A percentile compares a stretch with the other conserved stretches of the same genome.
phyloP scores from a whole-genome alignment of 164 flowering plant species.

The Magnolia sinica region DNA sequence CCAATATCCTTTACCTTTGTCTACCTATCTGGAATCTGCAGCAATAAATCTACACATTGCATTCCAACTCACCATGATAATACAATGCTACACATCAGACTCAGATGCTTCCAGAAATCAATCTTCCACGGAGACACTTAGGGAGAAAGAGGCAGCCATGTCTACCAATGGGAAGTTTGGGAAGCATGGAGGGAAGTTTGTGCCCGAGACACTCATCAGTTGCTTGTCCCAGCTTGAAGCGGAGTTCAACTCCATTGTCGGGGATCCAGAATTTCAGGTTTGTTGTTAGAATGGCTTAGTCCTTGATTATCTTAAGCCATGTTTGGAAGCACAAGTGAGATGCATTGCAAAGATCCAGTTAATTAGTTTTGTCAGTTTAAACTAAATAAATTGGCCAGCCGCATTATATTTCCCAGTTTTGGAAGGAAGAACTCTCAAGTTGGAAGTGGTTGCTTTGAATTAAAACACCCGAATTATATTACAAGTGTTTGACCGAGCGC shows the following conservation, averaged over 20 bases:
- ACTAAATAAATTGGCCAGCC: too few relatives aligned
- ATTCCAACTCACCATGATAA: background rate
- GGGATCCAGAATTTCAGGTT: slow-evolving; percentile 20
- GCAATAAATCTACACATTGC: background rate
- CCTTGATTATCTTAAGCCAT: too few relatives aligned
- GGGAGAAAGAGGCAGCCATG: background rate
- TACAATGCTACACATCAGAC: background rate
- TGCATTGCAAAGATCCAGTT: too few relatives aligned
- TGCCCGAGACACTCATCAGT: slow-evolving; percentile 43
- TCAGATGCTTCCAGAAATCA: background rate
- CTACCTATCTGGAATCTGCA: too few relatives aligned
- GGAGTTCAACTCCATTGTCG: slow-evolving; percentile 21
- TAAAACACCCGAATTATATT: too few relatives aligned
- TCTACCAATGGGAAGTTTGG: slow-evolving; percentile 34
- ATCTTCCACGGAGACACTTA: background rate
- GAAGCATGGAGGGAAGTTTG: slow-evolving; percentile 49
- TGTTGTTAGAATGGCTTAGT: background rate
- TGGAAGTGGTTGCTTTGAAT: too few relatives aligned
- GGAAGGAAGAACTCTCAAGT: too few relatives aligned
- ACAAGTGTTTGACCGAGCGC: too few relatives aligned
- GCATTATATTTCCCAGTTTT: too few relatives aligned
- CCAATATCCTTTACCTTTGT: too few relatives aligned
- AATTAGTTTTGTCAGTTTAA: too few relatives aligned
- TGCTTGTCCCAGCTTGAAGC: slow-evolving; percentile 37
- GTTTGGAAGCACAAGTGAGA: too few relatives aligned